A percentile compares a stretch with the other conserved stretches of the same genome.
These are phyloP conservation scores for Glycyrrhiza uralensis DNA, from an alignment of 306 rosid genomes.

Conservation along the genomic window DNA sequence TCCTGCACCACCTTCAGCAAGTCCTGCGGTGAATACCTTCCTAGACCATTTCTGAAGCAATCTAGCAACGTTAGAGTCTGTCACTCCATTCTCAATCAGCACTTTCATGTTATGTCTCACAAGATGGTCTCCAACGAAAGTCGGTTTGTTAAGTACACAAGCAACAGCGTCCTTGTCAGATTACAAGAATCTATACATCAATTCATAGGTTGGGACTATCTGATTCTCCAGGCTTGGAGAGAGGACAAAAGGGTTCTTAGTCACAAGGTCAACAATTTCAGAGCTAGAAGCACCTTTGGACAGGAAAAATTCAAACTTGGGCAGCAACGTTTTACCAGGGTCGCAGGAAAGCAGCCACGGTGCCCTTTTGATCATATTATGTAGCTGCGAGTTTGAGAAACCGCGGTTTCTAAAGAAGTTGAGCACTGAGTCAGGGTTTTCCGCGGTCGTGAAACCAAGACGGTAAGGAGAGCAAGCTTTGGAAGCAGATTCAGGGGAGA, in stretches of 20 bases:
- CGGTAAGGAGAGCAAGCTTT: background rate
- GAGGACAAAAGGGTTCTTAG: background rate
- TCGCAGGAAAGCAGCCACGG: background rate
- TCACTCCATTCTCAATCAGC: background rate
- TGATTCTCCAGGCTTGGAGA: background rate
- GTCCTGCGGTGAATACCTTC: background rate
- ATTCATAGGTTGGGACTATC: background rate
- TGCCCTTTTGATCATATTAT: background rate
- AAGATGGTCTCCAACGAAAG: fast-evolving
- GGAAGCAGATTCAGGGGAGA: background rate
- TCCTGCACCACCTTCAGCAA: constrained; percentile 21
- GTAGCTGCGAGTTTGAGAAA: background rate
- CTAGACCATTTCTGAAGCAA: background rate
- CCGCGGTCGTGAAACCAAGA: background rate
- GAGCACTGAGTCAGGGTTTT: background rate
- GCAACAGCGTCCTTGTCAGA: background rate
- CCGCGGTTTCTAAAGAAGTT: background rate
- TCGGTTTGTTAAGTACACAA: background rate
- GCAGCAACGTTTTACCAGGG: background rate
- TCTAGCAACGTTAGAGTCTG: background rate
- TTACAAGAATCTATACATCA: background rate
- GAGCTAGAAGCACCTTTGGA: constrained; percentile 25
- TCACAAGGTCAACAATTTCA: background rate
- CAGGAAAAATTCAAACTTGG: constrained; percentile 22
- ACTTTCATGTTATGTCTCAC: background rate